Percentiles rank a stretch among this genome's conserved stretches.
phyloP scores from a whole-genome alignment of 225 moss, liverwort and hornwort species.

The Asterella californica region DNA sequence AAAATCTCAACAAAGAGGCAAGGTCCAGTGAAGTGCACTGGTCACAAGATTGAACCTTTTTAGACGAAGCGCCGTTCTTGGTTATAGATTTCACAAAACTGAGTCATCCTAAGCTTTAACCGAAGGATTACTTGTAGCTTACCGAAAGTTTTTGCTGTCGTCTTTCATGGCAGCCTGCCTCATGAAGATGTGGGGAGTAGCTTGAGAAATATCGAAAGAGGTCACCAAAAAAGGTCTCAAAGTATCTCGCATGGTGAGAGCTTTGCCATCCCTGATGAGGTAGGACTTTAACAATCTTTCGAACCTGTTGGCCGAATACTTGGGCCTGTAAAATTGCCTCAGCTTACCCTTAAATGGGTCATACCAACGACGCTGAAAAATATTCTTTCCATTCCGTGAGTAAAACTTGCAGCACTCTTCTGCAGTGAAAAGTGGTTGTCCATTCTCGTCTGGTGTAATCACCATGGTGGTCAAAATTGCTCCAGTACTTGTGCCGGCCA shows the following conservation, averaged over 20 bases:
- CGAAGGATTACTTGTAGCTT: background rate
- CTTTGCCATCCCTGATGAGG: constrained; percentile 60
- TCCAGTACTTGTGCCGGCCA: constrained; percentile 90
- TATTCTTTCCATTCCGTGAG: constrained; percentile 57
- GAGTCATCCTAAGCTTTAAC: background rate
- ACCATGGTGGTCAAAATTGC: constrained; percentile 84
- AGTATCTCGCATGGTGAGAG: constrained; percentile 78
- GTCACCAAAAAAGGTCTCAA: constrained; percentile 79
- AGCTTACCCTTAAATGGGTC: constrained; percentile 69
- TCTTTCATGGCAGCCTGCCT: constrained; percentile 71
- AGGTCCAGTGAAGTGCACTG: background rate
- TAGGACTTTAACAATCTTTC: constrained; percentile 73
- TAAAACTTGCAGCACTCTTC: constrained; percentile 80
- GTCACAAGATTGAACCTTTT: background rate
- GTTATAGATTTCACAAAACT: background rate
- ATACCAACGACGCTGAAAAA: constrained; percentile 75
- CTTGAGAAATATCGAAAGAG: constrained; percentile 80
- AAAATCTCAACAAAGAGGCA: background rate
- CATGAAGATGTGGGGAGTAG: constrained; percentile 79
- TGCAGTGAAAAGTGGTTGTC: constrained; percentile 63
- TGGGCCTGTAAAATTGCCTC: constrained; percentile 80
- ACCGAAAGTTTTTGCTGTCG: constrained; percentile 86
- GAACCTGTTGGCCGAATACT: constrained; percentile 68
- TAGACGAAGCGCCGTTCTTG: background rate
- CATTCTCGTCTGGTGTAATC: constrained; percentile 58